These are phyloP conservation scores for Mallotus repandus DNA, from an alignment of 441 rosid genomes.

Conservation along the genomic window DNA sequence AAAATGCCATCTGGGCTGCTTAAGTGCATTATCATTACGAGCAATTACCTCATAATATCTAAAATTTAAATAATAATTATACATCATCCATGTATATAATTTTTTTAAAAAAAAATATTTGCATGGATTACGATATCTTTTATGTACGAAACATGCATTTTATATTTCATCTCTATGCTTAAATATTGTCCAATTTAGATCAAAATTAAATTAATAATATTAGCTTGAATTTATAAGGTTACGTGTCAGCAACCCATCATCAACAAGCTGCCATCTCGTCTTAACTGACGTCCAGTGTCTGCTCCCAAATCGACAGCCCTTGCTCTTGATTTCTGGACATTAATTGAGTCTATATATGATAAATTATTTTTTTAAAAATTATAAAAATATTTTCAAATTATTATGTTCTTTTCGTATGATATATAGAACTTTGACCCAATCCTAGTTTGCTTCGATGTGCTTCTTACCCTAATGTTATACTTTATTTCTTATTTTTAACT, in stretches of 20 bases:
- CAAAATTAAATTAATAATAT: too few relatives aligned
- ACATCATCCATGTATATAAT: neutral
- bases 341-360: neutral
- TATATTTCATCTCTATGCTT: neutral
- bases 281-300: conserved; percentile 17
- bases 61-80: neutral
- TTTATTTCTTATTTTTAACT: too few relatives aligned
- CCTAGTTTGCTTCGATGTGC: conserved; percentile 17
- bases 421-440: too few relatives aligned
- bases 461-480: neutral
- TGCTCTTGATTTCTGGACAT: neutral
- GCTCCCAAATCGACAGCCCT: neutral
- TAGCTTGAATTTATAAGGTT: too few relatives aligned
- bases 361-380: too few relatives aligned
- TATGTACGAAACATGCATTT: neutral
- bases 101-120: neutral
- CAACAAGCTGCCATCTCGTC: conserved; percentile 22
- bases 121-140: conserved; percentile 1
- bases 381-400: too few relatives aligned
- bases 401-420: too few relatives aligned
- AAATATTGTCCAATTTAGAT: too few relatives aligned
- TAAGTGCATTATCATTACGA: too few relatives aligned
- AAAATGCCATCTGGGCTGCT: neutral
- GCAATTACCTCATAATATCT: neutral
- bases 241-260: conserved; percentile 23